These are phyloP conservation scores for Thecaphora frezii DNA, from an alignment of 1,284 basidiomycete genomes.

Conservation along the genomic window DNA sequence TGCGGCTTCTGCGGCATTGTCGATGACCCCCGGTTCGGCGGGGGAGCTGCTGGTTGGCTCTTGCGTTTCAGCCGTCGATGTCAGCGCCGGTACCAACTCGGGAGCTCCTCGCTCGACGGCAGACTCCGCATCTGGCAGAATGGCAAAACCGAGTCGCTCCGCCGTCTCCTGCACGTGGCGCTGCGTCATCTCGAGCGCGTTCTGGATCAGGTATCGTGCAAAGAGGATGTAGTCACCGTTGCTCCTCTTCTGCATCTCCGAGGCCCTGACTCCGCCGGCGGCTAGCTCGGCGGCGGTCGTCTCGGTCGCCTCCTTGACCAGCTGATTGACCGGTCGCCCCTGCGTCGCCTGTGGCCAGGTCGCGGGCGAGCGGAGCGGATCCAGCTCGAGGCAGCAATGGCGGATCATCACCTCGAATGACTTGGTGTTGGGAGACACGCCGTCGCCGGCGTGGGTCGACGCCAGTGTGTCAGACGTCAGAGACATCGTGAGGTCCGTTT, in stretches of 20 bases:
- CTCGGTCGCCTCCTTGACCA: slow-evolving; percentile 30
- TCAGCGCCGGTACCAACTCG: too few species aligned
- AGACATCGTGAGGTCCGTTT: background rate
- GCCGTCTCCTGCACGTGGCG: slow-evolving; percentile 16
- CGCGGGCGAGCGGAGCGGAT: slow-evolving; percentile 40
- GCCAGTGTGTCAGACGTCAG: background rate
- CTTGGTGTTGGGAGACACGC: slow-evolving; percentile 27
- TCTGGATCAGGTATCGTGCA: slow-evolving; percentile 21
- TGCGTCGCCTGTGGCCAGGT: slow-evolving; percentile 4
- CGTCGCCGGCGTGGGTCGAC: background rate
- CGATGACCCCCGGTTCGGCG: too few species aligned
- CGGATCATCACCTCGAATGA: slow-evolving; percentile 41
- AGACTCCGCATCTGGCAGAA: background rate
- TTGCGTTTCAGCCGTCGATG: too few species aligned
- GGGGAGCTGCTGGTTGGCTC: too few species aligned
- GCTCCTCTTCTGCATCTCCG: slow-evolving; percentile 22
- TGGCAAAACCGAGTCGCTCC: slow-evolving; percentile 17
- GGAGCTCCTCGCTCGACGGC: background rate
- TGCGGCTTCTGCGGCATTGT: background rate
- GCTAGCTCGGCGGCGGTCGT: slow-evolving; percentile 27
- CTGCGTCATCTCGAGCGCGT: slow-evolving; percentile 27
- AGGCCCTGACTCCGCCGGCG: slow-evolving; percentile 23
- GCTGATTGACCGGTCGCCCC: background rate
- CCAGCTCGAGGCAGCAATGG: slow-evolving; percentile 40
- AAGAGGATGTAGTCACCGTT: slow-evolving; percentile 23